phyloP scores from a whole-genome alignment of 495 filamentous ascomycete species.

The Neurospora sp. region DNA sequence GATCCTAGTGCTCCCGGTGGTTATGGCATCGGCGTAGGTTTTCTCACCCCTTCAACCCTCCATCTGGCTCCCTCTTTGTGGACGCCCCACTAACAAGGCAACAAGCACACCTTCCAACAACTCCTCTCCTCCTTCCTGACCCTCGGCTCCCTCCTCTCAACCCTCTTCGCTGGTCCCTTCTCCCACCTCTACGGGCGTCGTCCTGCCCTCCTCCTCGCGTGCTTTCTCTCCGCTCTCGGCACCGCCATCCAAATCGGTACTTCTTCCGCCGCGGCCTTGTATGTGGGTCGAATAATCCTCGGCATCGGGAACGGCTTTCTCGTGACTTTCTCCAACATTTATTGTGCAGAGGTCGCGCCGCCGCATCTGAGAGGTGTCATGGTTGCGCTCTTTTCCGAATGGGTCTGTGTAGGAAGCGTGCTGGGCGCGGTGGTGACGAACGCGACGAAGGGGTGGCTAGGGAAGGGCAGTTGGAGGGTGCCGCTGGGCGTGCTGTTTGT shows the following conservation, averaged over 20 bases:
- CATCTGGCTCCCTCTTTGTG: slow-evolving; percentile 4
- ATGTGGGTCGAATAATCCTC: slow-evolving; percentile 39
- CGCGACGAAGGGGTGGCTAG: slow-evolving; percentile 23
- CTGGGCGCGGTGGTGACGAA: slow-evolving; percentile 31
- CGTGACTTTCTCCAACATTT: slow-evolving; percentile 46
- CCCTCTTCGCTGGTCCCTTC: slow-evolving; percentile 40
- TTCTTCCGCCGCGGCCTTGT: slow-evolving; percentile 32
- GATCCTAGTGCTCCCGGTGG: slow-evolving; percentile 8
- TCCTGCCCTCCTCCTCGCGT: slow-evolving; percentile 36
- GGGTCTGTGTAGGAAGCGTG: slow-evolving; percentile 42
- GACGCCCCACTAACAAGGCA: neutral
- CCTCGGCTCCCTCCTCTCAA: slow-evolving; percentile 46
- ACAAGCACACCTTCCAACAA: slow-evolving; percentile 37
- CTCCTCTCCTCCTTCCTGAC: slow-evolving; percentile 47
- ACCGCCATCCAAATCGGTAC: slow-evolving; percentile 40
- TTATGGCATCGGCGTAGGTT: slow-evolving; percentile 11
- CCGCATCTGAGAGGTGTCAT: slow-evolving; percentile 30
- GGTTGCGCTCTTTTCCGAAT: slow-evolving; percentile 27
- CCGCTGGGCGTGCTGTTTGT: slow-evolving; percentile 46
- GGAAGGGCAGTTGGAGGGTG: slow-evolving; percentile 39
- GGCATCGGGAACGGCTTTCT: slow-evolving; percentile 44
- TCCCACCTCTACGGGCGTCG: slow-evolving; percentile 43
- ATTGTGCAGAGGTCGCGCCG: slow-evolving; percentile 28
- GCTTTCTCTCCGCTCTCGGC: slow-evolving; percentile 31
- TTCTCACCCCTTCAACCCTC: neutral